Evolutionary conservation across 495 filamentous ascomycete species (phyloP).

Genomic region (Chlorociboria aeruginascens): DNA sequence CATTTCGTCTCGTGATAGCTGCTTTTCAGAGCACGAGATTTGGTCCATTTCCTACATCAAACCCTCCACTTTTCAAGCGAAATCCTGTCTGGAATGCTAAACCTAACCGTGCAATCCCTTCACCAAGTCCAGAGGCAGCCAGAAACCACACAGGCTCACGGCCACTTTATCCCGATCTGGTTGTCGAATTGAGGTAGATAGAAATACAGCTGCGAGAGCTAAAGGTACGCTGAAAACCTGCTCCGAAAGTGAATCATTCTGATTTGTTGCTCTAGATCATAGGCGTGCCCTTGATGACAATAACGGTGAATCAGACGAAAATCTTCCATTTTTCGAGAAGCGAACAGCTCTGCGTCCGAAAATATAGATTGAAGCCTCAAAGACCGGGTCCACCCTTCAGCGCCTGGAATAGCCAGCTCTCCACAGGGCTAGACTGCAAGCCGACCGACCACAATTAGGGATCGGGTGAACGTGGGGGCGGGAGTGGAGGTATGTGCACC

Average conservation of each 20-base stretch:
- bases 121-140: constrained; percentile 6
- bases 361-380: constrained; percentile 6
- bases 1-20: background rate
- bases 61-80: constrained; percentile 4
- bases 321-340: constrained; percentile 14
- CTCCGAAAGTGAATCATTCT: constrained; percentile 4
- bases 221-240: constrained; percentile 4
- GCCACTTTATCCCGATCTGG: constrained; percentile 5
- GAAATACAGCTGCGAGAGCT: constrained; percentile 4
- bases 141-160: constrained; percentile 9
- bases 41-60: constrained; percentile 13
- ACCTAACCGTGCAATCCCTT: constrained; percentile 3
- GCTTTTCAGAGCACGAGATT: constrained; percentile 8
- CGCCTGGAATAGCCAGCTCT: constrained; percentile 15
- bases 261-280: no score
- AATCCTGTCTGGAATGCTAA: constrained; percentile 6
- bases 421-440: constrained; percentile 7
- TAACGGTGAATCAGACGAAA: constrained; percentile 10
- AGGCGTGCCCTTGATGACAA: constrained; percentile 8
- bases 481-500: background rate
- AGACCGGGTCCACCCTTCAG: constrained; percentile 8
- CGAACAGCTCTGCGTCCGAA: constrained; percentile 5
- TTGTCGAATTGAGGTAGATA: constrained; percentile 2
- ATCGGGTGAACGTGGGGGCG: background rate
- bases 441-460: background rate